A percentile compares a stretch with the other conserved stretches of the same genome.
Conservation (phyloP, 352 stramenopile genomes). For the Nothophytophthora sp. region DNA sequence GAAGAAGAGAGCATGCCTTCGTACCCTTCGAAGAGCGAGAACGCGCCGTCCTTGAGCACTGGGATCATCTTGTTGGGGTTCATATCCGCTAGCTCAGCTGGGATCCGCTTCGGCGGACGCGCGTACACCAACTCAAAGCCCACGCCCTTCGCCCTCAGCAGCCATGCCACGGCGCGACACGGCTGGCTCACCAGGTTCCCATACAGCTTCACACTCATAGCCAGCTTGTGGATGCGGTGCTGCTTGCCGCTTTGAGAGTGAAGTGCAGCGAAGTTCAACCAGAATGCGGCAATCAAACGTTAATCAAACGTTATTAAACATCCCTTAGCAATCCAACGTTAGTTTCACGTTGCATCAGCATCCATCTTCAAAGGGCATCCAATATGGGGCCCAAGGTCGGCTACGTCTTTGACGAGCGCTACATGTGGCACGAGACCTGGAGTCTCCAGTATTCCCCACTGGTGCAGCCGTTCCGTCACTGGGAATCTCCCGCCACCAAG, state of each 20-base stretch:
- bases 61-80: slow-evolving; percentile 30
- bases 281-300: too few relatives aligned
- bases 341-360: too few relatives aligned
- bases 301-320: too few relatives aligned
- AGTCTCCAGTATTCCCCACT: slow-evolving; percentile 51
- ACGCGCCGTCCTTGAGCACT: slow-evolving; percentile 34
- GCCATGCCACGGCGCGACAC: slow-evolving; percentile 14
- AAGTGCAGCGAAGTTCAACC: neutral
- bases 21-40: slow-evolving; percentile 30
- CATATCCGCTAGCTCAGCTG: slow-evolving; percentile 20
- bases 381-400: too few relatives aligned
- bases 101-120: slow-evolving; percentile 6
- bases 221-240: too few relatives aligned
- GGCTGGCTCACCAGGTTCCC: slow-evolving; percentile 21
- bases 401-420: too few relatives aligned
- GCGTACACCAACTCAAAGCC: slow-evolving; percentile 13
- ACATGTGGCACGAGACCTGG: slow-evolving; percentile 75
- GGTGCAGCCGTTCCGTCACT: slow-evolving; percentile 70
- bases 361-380: too few relatives aligned
- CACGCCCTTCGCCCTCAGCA: slow-evolving; percentile 14
- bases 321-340: too few relatives aligned
- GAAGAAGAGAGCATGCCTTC: too few relatives aligned
- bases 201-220: slow-evolving; percentile 20
- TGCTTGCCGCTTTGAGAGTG: too few relatives aligned
- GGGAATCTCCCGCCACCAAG: slow-evolving; percentile 83